Conservation (phyloP, 805 yeast genomes). For the Cyberlindnera mississippiensis region DNA sequence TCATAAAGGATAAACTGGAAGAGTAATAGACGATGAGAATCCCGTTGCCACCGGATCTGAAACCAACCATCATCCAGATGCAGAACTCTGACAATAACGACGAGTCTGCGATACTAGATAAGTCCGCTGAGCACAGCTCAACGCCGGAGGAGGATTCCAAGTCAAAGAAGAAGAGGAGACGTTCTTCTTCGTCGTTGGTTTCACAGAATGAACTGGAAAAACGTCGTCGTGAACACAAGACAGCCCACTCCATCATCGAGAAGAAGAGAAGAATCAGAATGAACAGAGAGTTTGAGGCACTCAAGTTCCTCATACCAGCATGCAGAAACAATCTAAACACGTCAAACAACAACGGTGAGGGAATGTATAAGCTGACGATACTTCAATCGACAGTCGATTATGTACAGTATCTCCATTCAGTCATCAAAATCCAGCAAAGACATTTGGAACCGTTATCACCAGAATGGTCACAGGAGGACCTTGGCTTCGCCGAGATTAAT, state of each 20-base stretch:
- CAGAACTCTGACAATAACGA: constrained; percentile 18
- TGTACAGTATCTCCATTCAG: constrained; percentile 62
- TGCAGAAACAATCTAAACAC: constrained; percentile 44
- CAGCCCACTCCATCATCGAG: constrained; percentile 75
- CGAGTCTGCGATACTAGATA: constrained; percentile 7
- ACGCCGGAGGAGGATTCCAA: constrained; percentile 4
- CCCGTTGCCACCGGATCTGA: constrained; percentile 46
- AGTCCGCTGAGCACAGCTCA: constrained; percentile 11
- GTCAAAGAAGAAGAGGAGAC: constrained; percentile 25
- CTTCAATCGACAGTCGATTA: constrained; percentile 82
- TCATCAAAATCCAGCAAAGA: constrained; percentile 48
- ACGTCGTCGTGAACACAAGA: constrained; percentile 45
- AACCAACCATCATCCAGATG: constrained; percentile 45
- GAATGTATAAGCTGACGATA: constrained; percentile 78
- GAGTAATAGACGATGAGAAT: constrained; percentile 14
- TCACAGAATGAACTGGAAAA: constrained; percentile 33
- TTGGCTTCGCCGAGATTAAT: constrained; percentile 50
- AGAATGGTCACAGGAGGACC: constrained; percentile 15
- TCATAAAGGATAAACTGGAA: too few species aligned
- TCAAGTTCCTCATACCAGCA: constrained; percentile 74
- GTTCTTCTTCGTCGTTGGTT: constrained; percentile 23
- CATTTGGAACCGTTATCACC: constrained; percentile 32
- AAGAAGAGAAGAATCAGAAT: constrained; percentile 73
- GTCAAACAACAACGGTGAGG: constrained; percentile 38
- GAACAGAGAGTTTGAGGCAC: constrained; percentile 79